Percentiles rank a stretch among this genome's conserved stretches.
Conservation (phyloP, 108 stramenopile species). For the Fistulifera pelliculosa region DNA sequence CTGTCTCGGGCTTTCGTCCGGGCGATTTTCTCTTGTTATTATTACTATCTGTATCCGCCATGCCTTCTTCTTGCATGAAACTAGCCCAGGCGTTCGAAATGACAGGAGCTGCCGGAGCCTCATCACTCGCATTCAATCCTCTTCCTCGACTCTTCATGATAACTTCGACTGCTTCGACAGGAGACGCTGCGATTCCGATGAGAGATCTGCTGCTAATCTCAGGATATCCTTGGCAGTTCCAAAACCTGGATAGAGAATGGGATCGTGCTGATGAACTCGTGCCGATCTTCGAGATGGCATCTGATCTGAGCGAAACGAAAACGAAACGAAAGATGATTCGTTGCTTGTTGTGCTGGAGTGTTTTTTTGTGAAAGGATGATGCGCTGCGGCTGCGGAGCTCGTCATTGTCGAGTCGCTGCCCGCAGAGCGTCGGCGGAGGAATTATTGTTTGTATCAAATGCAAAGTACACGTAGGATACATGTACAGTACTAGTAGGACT, state of each 20-base stretch:
- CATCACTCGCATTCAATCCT: slow-evolving; percentile 21
- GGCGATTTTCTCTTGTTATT: slow-evolving; percentile 3
- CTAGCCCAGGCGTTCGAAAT: slow-evolving; percentile 75
- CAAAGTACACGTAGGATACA: too few relatives aligned
- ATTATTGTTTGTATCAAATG: too few relatives aligned
- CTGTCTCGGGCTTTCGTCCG: slow-evolving; percentile 5
- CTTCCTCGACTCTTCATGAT: slow-evolving; percentile 69
- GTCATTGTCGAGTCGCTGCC: too few relatives aligned
- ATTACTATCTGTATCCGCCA: slow-evolving; percentile 6
- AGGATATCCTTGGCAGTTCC: slow-evolving; percentile 39
- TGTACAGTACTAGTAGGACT: too few relatives aligned
- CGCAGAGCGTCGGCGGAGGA: too few relatives aligned
- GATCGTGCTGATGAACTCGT: slow-evolving; percentile 12
- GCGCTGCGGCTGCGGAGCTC: too few relatives aligned
- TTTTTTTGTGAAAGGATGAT: too few relatives aligned
- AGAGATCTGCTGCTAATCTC: slow-evolving; percentile 23
- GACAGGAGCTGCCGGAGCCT: slow-evolving; percentile 28
- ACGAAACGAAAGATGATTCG: too few relatives aligned
- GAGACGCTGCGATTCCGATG: slow-evolving; percentile 13
- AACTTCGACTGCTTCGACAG: slow-evolving; percentile 42
- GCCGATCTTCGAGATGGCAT: slow-evolving; percentile 6
- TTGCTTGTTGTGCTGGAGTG: too few relatives aligned
- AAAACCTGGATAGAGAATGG: slow-evolving; percentile 45
- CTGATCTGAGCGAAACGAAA: too few relatives aligned
- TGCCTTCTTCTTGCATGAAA: slow-evolving; percentile 71